Percentiles rank a stretch among this genome's conserved stretches.
Evolutionary conservation across 106 monocot species (phyloP).

Genomic region (Triglochin maritima): DNA sequence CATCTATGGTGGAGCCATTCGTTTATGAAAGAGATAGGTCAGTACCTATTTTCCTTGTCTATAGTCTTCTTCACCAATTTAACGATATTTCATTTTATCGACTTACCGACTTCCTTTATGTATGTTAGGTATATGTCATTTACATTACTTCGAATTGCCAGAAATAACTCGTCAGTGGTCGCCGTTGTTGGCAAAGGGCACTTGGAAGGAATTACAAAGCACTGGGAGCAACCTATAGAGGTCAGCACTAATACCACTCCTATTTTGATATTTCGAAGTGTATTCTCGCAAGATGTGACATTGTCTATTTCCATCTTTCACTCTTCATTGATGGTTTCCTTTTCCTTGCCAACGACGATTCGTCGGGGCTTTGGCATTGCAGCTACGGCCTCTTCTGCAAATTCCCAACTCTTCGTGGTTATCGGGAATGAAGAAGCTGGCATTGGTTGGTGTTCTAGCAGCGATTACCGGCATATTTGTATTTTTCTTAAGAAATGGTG

Average conservation of each 20-base stretch:
- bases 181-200: slow-evolving; percentile 95
- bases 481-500: slow-evolving; percentile 44
- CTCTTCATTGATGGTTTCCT: not conserved
- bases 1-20: slow-evolving; percentile 82
- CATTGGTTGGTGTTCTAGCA: slow-evolving; percentile 39
- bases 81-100: too few relatives aligned
- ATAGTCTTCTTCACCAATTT: not conserved
- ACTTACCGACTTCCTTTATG: too few relatives aligned
- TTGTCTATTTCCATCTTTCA: not conserved
- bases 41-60: slow-evolving; percentile 17
- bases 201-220: slow-evolving; percentile 74
- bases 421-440: slow-evolving; percentile 34
- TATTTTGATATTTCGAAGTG: not conserved
- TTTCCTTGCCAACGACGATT: not conserved
- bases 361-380: not conserved
- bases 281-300: not conserved
- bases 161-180: slow-evolving; percentile 82
- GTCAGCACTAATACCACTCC: slow-evolving; percentile 15
- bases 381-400: slow-evolving; percentile 56
- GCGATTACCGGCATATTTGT: slow-evolving; percentile 44
- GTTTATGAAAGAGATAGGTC: slow-evolving; percentile 86
- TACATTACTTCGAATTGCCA: slow-evolving; percentile 51
- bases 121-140: slow-evolving; percentile 80
- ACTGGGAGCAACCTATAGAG: slow-evolving; percentile 85
- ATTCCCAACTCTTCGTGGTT: slow-evolving; percentile 26